These are phyloP conservation scores for Lablab purpureus DNA, from an alignment of 306 rosid species.

Conservation along the genomic window DNA sequence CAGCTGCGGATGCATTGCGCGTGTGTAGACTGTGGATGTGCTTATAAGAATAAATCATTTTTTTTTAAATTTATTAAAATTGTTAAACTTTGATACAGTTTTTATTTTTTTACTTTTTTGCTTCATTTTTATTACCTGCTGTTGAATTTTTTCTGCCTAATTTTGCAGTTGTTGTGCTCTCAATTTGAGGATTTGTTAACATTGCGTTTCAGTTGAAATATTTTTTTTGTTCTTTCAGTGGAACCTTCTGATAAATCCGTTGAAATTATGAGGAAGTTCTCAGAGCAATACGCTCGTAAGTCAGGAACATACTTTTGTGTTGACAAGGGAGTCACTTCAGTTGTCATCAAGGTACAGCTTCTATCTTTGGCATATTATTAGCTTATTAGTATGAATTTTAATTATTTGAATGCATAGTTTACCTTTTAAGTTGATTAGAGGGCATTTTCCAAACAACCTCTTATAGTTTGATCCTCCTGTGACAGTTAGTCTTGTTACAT, in stretches of 20 bases:
- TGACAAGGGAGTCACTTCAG: conserved; percentile 97
- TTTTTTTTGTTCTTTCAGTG: conserved; percentile 63
- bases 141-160: neutral
- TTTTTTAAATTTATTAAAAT: neutral
- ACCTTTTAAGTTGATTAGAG: conserved; percentile 22
- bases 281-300: conserved; percentile 97
- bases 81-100: conserved; percentile 4
- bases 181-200: conserved; percentile 42
- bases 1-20: conserved; percentile 5
- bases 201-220: conserved; percentile 20
- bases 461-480: neutral
- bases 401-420: conserved; percentile 5
- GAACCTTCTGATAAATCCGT: conserved; percentile 94
- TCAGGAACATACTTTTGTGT: conserved; percentile 94
- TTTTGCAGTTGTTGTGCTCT: conserved; percentile 13
- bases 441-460: conserved; percentile 11
- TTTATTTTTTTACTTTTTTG: neutral
- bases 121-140: neutral
- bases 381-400: conserved; percentile 1
- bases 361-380: neutral
- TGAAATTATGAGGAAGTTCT: conserved; percentile 98
- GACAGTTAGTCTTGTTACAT: conserved; percentile 9
- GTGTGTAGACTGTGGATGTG: neutral
- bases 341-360: conserved; percentile 83
- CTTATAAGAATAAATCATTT: neutral